Evolutionary conservation across 2,329 filamentous ascomycete genomes (phyloP), one percentile per base, ranked within the genome.

Genomic region (Lachnellula cervina): DNA sequence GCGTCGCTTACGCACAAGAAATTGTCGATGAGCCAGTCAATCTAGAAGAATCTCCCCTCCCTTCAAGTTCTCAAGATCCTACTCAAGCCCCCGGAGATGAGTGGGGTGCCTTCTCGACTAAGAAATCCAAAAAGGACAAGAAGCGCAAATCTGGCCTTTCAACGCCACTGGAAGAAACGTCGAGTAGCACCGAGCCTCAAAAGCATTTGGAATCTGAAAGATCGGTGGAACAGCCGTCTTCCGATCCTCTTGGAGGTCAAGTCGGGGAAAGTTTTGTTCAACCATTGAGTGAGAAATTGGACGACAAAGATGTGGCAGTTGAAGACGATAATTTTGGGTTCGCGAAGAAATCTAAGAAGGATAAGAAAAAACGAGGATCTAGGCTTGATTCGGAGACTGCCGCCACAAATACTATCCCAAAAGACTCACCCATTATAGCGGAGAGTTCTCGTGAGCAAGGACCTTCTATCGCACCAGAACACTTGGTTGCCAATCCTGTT

Each of bases 341-440:
- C 32, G 49, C 54, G n/a, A 66, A 62, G 38, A 59, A 59, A 44
- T 59, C 64, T 28, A 64, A 66, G 52, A 62, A 66, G 51, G 59
- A 61, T 57, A 69, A 64, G 49, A 62, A 64, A 19, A 62, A 60
- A 34, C 54, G 51, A 47, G 44, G 45, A 50, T 61, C 62, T 43
- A 55, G 48, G 28, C 32, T 32, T 35, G 40, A 46, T 32, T 58
- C 57, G 17, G 57, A 61, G 37, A 60, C 28, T 34, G 42, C 49
- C 8, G 9, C 40, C 19, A 40, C 49, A n/a, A 19, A 50, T 28
- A 13, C 49, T 11, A 23, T 35, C 11, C 55, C 38, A 5, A 35
- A 42, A 7, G 44, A 46, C 49, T 32, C 51, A 7, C 40, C 42
- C 21, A 34, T 23, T 14, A n/a, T 43, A n/a, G 16, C 43, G 8